phyloP scores from a whole-genome alignment of 208 protist species.

The Trypanosoma caninum region DNA sequence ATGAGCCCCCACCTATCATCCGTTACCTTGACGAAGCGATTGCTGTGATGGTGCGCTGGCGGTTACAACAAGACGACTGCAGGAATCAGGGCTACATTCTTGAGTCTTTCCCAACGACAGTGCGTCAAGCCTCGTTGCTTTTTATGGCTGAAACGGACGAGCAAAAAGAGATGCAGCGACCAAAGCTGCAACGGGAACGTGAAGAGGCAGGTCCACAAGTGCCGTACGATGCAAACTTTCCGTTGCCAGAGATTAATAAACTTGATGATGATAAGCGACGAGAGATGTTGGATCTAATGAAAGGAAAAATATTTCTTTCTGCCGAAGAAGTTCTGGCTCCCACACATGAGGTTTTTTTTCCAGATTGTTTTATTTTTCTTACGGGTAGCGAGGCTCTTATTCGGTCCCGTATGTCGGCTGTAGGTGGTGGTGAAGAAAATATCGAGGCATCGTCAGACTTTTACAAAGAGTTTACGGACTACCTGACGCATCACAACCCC shows the following conservation, averaged over 20 bases:
- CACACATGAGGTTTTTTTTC: conserved; percentile 62
- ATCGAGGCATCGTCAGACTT: not conserved
- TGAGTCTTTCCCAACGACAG: conserved; percentile 76
- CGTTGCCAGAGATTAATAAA: conserved; percentile 37
- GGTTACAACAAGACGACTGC: conserved; percentile 76
- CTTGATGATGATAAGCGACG: conserved; percentile 42
- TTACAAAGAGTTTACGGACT: conserved; percentile 27
- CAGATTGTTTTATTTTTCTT: conserved; percentile 59
- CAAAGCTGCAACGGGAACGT: conserved; percentile 19
- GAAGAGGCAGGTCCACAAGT: conserved; percentile 30
- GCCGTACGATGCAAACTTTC: conserved; percentile 59
- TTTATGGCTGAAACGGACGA: conserved; percentile 49
- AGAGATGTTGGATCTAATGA: conserved; percentile 22
- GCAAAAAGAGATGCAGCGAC: conserved; percentile 27
- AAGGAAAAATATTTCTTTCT: conserved; percentile 10
- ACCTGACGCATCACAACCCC: conserved; percentile 24
- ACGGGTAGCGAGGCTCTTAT: conserved; percentile 32
- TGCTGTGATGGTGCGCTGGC: conserved; percentile 81
- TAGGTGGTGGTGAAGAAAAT: not conserved
- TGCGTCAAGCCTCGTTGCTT: conserved; percentile 78
- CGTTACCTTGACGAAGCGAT: conserved; percentile 73
- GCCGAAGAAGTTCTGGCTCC: conserved; percentile 31
- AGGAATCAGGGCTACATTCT: conserved; percentile 91
- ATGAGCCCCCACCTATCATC: conserved; percentile 17
- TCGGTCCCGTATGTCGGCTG: conserved; percentile 31